Evolutionary conservation across 2,329 filamentous ascomycete species (phyloP).

Genomic region (Zymoseptoria crescenta): DNA sequence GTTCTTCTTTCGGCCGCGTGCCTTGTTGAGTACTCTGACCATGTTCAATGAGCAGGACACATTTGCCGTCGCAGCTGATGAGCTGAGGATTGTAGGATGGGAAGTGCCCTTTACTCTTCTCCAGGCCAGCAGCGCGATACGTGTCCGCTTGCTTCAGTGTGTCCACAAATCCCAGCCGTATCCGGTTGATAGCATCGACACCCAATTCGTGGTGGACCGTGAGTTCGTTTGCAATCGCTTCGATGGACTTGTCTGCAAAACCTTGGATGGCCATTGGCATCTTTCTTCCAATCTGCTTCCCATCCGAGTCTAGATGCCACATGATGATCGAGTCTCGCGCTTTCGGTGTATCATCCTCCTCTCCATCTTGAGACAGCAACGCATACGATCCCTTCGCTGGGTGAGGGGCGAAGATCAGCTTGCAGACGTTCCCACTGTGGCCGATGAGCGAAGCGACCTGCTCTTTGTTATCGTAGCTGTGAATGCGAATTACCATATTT

Average conservation of each 20-base stretch:
- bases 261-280: constrained; percentile 10
- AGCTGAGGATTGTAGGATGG: constrained; percentile 4
- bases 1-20: constrained; percentile 5
- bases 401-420: constrained; percentile 4
- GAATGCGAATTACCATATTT: constrained; percentile 1
- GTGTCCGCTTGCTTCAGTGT: constrained; percentile 7
- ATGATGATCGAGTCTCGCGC: constrained; percentile 3
- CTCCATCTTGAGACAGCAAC: constrained; percentile 6
- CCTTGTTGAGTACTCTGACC: constrained; percentile 10
- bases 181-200: background rate
- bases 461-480: constrained; percentile 1
- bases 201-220: constrained; percentile 8
- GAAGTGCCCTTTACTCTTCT: constrained; percentile 4
- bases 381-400: constrained; percentile 4
- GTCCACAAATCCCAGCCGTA: constrained; percentile 3
- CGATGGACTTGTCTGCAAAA: constrained; percentile 9
- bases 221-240: constrained; percentile 8
- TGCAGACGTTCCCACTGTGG: constrained; percentile 3
- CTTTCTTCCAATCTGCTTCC: constrained; percentile 1
- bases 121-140: constrained; percentile 2
- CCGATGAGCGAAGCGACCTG: constrained; percentile 4
- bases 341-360: background rate
- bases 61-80: constrained; percentile 5
- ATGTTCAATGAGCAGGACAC: constrained; percentile 5
- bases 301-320: constrained; percentile 10